Evolutionary conservation across 345 rosid species (phyloP), one percentile per base, ranked within the genome.

Genomic region (Combretum micranthum): DNA sequence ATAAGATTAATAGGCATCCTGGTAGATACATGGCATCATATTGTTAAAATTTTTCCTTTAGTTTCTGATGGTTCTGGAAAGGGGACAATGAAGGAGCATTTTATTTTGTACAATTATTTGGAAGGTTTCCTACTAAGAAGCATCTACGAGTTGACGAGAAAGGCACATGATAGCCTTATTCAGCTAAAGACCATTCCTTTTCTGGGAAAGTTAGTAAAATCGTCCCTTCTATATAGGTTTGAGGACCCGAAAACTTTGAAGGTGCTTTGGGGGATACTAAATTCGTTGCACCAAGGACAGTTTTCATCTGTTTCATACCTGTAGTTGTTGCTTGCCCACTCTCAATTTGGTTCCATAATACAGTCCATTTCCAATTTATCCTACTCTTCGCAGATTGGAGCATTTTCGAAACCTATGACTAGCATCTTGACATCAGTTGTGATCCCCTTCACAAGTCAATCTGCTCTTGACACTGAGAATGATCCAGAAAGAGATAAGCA

Each of bases 291-390:
- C 58, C 80, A 73, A 25, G 98, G 83, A 48, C 75, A 80, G 64
- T 67, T 74, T 74, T 78, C 81, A 7, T 68, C 55, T 55, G 63
- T 66, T 55, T 72, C 65, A 15, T 89, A 68, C 81, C 79, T 88
- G 44, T 85, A 84, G 62, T 73, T 84, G 69, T 65, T 86, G 61
- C 81, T 92, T 71, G 71, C 87, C 14, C 97, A 86, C 68, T 92
- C 98, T 61, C 98, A 83, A 63, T 86, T 88, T 73, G 76, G 81
- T 52, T 52, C 82, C 50, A 63, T 78, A 9, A 74, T 92, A 56
- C 72, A 63, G 44, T 69, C 90, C 60, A 47, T 76, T 61, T 64
- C 73, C 19, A 60, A 59, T 50, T 61, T 72, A 50, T 62, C 70
- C 49, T 54, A 45, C 37, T 59, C 59, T 44, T 74, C 75, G 25